phyloP scores from a whole-genome alignment of 73 alveolate genomes.

The Halteria grandinella region DNA sequence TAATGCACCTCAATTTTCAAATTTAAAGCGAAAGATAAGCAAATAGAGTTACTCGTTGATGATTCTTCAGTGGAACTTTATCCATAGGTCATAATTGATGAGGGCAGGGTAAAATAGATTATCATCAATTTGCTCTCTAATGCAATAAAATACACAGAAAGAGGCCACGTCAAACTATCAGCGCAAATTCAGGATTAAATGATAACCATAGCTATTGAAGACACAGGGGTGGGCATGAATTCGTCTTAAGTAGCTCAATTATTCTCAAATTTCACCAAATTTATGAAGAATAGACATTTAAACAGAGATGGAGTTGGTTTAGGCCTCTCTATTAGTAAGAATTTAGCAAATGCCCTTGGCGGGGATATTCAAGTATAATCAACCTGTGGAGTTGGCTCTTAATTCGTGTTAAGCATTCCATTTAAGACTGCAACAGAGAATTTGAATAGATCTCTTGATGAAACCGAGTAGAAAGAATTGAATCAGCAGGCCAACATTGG shows the following conservation, averaged over 20 bases:
- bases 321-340: slow-evolving; percentile 34
- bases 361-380: slow-evolving; percentile 23
- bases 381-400: slow-evolving; percentile 25
- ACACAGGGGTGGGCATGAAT: slow-evolving; percentile 27
- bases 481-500: too few relatives aligned
- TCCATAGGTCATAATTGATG: background rate
- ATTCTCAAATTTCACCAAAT: slow-evolving; percentile 1
- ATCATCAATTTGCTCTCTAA: slow-evolving; percentile 36
- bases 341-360: slow-evolving; percentile 23
- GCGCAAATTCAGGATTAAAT: too few relatives aligned
- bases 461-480: too few relatives aligned
- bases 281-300: slow-evolving; percentile 1
- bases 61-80: background rate
- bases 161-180: slow-evolving; percentile 23
- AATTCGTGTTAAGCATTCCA: too few relatives aligned
- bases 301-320: slow-evolving; percentile 41
- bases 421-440: too few relatives aligned
- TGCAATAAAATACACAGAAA: slow-evolving; percentile 39
- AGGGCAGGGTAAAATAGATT: slow-evolving; percentile 27
- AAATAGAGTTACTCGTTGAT: background rate
- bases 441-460: too few relatives aligned
- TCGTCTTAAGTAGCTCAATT: background rate
- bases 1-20: slow-evolving; percentile 1
- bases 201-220: too few relatives aligned
- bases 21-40: slow-evolving; percentile 26